Conservation (phyloP, 2,329 filamentous ascomycete species). For the Aspergillus neoniger region DNA sequence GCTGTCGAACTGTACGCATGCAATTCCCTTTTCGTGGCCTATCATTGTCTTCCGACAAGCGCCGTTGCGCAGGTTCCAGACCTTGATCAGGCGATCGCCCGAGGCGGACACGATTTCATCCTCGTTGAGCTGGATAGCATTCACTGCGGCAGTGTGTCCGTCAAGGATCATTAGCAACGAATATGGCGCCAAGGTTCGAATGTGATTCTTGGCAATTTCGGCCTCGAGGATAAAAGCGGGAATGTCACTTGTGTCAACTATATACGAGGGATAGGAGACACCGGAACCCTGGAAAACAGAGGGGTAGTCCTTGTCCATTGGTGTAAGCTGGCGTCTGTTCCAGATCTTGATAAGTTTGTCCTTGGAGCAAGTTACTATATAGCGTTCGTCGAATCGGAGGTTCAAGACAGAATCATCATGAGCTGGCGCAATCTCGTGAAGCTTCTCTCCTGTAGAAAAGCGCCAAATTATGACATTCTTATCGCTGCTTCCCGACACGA, state of each 20-base stretch:
- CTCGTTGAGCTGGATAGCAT: conserved; percentile 87
- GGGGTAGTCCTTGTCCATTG: conserved; percentile 49
- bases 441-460: conserved; percentile 83
- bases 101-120: conserved; percentile 91
- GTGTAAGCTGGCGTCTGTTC: conserved; percentile 70
- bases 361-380: conserved; percentile 94
- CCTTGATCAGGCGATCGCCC: conserved; percentile 88
- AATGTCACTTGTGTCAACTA: conserved; percentile 52
- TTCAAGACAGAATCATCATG: conserved; percentile 92
- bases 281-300: conserved; percentile 43
- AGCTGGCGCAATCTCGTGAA: conserved; percentile 74
- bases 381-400: conserved; percentile 85
- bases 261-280: conserved; percentile 55
- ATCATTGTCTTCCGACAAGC: conserved; percentile 74
- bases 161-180: conserved; percentile 76
- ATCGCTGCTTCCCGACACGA: conserved; percentile 95
- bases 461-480: conserved; percentile 87
- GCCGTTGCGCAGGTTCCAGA: conserved; percentile 87
- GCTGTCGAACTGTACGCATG: conserved; percentile 95
- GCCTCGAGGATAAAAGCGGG: conserved; percentile 47
- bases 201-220: conserved; percentile 43
- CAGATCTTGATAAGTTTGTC: conserved; percentile 97
- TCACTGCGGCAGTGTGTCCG: conserved; percentile 89
- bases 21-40: conserved; percentile 92
- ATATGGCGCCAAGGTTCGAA: conserved; percentile 62